A percentile compares a stretch with the other conserved stretches of the same genome.
These are phyloP conservation scores for Monosporascus sp. DNA, from an alignment of 2,329 filamentous ascomycete genomes.

Conservation along the genomic window DNA sequence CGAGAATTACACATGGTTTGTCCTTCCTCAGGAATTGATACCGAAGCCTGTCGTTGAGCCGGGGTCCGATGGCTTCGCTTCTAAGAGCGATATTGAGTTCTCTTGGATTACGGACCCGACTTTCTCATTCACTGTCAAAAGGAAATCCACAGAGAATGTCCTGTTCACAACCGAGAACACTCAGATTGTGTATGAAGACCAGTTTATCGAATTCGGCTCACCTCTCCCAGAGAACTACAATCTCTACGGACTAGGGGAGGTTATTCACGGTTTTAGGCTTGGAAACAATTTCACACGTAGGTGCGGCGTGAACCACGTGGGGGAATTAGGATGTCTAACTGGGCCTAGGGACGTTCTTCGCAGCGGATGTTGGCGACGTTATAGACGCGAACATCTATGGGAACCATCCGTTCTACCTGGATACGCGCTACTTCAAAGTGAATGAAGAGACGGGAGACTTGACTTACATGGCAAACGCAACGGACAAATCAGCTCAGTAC, in stretches of 20 bases:
- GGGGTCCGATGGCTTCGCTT: conserved; percentile 33
- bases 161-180: conserved; percentile 63
- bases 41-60: conserved; percentile 43
- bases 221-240: conserved; percentile 66
- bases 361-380: conserved; percentile 62
- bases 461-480: conserved; percentile 49
- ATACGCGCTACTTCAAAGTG: conserved; percentile 68
- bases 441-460: conserved; percentile 40
- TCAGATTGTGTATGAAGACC: conserved; percentile 67
- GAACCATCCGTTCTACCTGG: conserved; percentile 71
- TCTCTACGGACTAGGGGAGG: conserved; percentile 69
- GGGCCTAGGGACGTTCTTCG: conserved; percentile 43
- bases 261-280: conserved; percentile 65
- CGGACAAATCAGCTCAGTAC: conserved; percentile 49
- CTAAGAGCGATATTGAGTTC: conserved; percentile 51
- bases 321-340: no score
- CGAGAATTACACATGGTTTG: conserved; percentile 61
- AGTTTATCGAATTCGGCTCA: conserved; percentile 70
- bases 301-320: conserved; percentile 5
- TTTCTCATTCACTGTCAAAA: conserved; percentile 63
- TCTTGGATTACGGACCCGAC: conserved; percentile 49
- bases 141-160: conserved; percentile 55
- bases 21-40: conserved; percentile 59
- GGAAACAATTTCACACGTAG: conserved; percentile 64
- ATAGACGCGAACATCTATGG: conserved; percentile 69